phyloP scores from a whole-genome alignment of 2,329 filamentous ascomycete genomes.

The Fusarium cicatricum region DNA sequence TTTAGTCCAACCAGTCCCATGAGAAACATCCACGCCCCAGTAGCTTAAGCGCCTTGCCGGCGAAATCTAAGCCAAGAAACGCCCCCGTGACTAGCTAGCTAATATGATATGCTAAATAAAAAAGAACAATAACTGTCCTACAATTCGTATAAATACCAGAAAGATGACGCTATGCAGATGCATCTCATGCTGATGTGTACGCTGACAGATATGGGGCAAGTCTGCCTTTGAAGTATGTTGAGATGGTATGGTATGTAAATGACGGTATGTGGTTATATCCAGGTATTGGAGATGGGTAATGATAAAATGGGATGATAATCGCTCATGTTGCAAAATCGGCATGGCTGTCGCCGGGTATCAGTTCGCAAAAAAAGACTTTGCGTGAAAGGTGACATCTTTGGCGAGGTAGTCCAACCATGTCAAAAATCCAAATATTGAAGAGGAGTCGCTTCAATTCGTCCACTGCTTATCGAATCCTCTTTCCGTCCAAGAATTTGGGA shows the following conservation, averaged over 20 bases:
- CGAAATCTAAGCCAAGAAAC: constrained; percentile 24
- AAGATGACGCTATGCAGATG: neutral
- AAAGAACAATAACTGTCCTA: constrained; percentile 4
- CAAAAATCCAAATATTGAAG: constrained; percentile 10
- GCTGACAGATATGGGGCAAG: constrained; percentile 7
- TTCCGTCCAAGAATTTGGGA: constrained; percentile 65
- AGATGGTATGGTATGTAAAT: constrained; percentile 8
- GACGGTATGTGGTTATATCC: constrained; percentile 7
- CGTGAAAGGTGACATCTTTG: constrained; percentile 17
- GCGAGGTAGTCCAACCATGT: neutral
- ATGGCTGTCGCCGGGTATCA: constrained; percentile 38
- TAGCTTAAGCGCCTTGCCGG: constrained; percentile 2
- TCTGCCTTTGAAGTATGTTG: neutral
- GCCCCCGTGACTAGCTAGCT: constrained; percentile 22
- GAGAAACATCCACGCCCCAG: constrained; percentile 12
- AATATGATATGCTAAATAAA: constrained; percentile 21
- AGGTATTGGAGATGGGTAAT: constrained; percentile 12
- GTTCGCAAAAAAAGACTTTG: constrained; percentile 34
- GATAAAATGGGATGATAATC: constrained; percentile 12
- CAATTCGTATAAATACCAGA: neutral
- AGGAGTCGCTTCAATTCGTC: neutral
- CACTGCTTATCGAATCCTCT: constrained; percentile 50
- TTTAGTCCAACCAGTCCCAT: neutral
- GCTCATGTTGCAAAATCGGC: constrained; percentile 33
- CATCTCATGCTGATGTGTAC: neutral